A percentile compares a stretch with the other conserved stretches of the same genome.
Conservation (phyloP, 75 land plant genomes). For the Chamaecyparis obtusa region DNA sequence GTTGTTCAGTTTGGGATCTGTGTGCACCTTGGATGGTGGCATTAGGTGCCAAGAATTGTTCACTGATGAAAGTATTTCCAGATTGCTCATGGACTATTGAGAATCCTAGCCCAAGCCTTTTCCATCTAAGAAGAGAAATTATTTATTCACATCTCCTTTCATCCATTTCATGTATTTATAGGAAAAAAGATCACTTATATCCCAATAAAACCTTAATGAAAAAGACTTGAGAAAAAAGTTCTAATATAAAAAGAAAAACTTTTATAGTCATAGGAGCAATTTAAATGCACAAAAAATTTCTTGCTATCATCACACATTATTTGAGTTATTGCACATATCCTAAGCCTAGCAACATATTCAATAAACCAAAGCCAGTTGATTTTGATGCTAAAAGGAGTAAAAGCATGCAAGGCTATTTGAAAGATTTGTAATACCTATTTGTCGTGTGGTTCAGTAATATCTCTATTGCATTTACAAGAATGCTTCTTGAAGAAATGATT, state of each 20-base stretch:
- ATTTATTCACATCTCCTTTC: constrained; percentile 8
- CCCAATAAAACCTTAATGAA: too few relatives aligned
- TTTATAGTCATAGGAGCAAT: too few relatives aligned
- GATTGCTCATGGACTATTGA: constrained; percentile 17
- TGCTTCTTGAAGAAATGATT: too few relatives aligned
- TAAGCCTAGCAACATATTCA: neutral
- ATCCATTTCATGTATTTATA: constrained; percentile 6
- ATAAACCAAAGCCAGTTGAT: neutral
- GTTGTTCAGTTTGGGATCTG: constrained; percentile 6
- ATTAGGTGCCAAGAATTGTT: constrained; percentile 12
- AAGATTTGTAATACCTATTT: too few relatives aligned
- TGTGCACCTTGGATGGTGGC: constrained; percentile 1
- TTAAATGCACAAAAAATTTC: too few relatives aligned
- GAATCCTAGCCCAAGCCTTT: constrained; percentile 22
- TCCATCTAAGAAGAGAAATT: neutral
- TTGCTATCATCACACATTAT: too few relatives aligned
- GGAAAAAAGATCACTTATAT: neutral
- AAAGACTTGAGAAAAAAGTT: too few relatives aligned
- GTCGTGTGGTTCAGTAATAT: too few relatives aligned
- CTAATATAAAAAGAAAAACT: too few relatives aligned
- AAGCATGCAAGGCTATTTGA: too few relatives aligned
- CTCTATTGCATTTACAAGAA: too few relatives aligned
- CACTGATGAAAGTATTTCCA: constrained; percentile 8
- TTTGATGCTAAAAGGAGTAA: too few relatives aligned
- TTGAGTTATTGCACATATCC: neutral